Evolutionary conservation across 1,284 basidiomycete species (phyloP).

Genomic region (Athelia psychrophila): DNA sequence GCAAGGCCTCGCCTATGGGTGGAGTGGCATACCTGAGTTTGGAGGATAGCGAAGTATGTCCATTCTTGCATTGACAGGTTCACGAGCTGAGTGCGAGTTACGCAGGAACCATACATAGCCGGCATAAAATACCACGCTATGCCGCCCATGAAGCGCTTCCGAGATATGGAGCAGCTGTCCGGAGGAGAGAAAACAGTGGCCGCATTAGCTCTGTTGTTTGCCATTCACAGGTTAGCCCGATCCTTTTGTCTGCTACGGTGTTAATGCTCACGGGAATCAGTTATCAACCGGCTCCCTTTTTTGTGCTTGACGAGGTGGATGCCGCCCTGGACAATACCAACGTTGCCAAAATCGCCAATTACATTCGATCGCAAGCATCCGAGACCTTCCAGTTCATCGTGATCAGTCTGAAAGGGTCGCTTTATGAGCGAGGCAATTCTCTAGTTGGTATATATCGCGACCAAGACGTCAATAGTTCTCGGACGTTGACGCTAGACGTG

Average conservation of each 20-base stretch:
- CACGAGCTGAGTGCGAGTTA: conserved; percentile 3
- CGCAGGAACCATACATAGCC: conserved; percentile 89
- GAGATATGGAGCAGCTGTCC: conserved; percentile 98
- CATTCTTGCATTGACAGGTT: background rate
- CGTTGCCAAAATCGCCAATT: conserved; percentile 89
- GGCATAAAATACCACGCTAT: conserved; percentile 99
- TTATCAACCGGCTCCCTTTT: conserved; percentile 98
- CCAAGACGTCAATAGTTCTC: conserved; percentile 89
- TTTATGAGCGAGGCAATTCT: conserved; percentile 90
- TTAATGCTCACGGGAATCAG: conserved; percentile 35
- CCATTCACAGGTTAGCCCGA: conserved; percentile 81
- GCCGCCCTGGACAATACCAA: conserved; percentile 97
- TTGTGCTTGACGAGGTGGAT: conserved; percentile 98
- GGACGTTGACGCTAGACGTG: conserved; percentile 88
- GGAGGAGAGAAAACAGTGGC: conserved; percentile 99
- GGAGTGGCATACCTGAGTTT: conserved; percentile 95
- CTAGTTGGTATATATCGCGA: conserved; percentile 94
- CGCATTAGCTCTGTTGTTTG: conserved; percentile 91
- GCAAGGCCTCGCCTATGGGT: conserved; percentile 89
- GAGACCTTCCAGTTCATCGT: conserved; percentile 93
- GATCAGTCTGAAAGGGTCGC: conserved; percentile 89
- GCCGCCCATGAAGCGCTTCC: conserved; percentile 98
- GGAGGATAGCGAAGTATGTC: conserved; percentile 87
- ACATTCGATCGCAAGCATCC: conserved; percentile 80
- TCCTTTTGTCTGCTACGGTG: background rate